Evolutionary conservation across 371 early-diverging fungal genomes (phyloP).

Genomic region (Apophysomyces elegans): DNA sequence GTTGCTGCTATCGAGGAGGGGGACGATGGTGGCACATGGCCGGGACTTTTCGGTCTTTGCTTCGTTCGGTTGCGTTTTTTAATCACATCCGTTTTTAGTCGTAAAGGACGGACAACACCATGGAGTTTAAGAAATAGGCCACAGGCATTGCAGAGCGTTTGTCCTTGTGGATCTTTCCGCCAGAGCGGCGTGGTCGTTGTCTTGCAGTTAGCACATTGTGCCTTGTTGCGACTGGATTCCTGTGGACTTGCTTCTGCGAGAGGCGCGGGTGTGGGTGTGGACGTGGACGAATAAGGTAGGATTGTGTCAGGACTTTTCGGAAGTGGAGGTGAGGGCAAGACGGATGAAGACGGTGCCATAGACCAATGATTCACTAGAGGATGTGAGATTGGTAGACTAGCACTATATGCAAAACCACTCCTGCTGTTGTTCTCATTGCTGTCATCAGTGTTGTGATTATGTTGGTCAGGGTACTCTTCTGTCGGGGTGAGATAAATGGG

Average conservation of each 20-base stretch:
- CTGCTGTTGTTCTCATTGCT: background rate
- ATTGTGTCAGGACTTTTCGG: background rate
- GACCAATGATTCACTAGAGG: background rate
- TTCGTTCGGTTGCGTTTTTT: conserved; percentile 36
- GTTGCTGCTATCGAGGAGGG: background rate
- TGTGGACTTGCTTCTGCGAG: no score
- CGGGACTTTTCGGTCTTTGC: background rate
- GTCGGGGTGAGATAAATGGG: background rate
- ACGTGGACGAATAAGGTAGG: background rate
- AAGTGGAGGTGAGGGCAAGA: background rate
- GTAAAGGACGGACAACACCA: conserved; percentile 36
- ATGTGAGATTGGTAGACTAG: background rate
- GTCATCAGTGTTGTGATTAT: background rate
- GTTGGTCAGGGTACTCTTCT: conserved; percentile 4
- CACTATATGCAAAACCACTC: background rate
- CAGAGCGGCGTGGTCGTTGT: conserved; percentile 36
- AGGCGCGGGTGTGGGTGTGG: background rate
- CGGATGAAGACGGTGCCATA: background rate
- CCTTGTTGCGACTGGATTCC: conserved; percentile 14
- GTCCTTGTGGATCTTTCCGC: conserved; percentile 32
- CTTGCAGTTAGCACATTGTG: conserved; percentile 32
- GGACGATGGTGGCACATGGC: conserved; percentile 4
- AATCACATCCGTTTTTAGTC: conserved; percentile 35
- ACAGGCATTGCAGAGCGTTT: conserved; percentile 38
- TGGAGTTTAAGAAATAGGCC: conserved; percentile 36